phyloP scores from a whole-genome alignment of 352 stramenopile genomes.

The Phytophthora parvispora region DNA sequence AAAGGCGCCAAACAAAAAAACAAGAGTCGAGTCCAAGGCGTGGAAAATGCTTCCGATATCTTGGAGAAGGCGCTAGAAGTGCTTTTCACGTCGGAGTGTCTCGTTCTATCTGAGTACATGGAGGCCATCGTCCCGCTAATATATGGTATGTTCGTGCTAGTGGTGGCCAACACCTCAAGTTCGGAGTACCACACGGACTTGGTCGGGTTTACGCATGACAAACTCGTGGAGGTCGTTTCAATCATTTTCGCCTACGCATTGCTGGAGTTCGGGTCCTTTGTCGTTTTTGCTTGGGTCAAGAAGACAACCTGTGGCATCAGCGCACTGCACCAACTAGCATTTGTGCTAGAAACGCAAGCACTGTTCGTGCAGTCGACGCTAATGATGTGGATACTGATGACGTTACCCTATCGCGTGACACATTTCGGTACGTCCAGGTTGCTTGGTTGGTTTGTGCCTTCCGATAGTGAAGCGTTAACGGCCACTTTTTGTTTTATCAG shows the following conservation, averaged over 20 bases:
- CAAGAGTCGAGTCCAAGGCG: not conserved
- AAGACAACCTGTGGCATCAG: conserved; percentile 19
- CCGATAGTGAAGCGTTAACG: not conserved
- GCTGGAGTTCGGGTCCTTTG: conserved; percentile 38
- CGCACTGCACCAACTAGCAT: conserved; percentile 34
- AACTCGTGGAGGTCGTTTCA: not conserved
- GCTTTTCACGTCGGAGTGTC: conserved; percentile 47
- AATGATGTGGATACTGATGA: conserved; percentile 36
- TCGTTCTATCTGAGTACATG: conserved; percentile 50
- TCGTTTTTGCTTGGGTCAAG: conserved; percentile 19
- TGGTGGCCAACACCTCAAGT: conserved; percentile 26
- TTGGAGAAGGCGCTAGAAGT: conserved; percentile 24
- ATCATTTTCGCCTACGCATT: conserved; percentile 32
- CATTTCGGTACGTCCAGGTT: conserved; percentile 35
- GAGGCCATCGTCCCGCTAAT: conserved; percentile 42
- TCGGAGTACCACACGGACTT: conserved; percentile 47
- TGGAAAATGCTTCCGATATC: conserved; percentile 7
- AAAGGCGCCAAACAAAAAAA: not conserved
- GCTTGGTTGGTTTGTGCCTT: not conserved
- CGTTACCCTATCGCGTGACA: conserved; percentile 23
- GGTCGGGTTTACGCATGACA: not conserved
- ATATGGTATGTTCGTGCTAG: conserved; percentile 29
- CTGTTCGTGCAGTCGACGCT: conserved; percentile 33
- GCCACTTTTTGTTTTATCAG: not conserved
- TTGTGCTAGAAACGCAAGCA: conserved; percentile 48